A percentile compares a stretch with the other conserved stretches of the same genome.
These are phyloP conservation scores for Penicillium concentricum DNA, from an alignment of 2,329 filamentous ascomycete genomes.

Conservation along the genomic window DNA sequence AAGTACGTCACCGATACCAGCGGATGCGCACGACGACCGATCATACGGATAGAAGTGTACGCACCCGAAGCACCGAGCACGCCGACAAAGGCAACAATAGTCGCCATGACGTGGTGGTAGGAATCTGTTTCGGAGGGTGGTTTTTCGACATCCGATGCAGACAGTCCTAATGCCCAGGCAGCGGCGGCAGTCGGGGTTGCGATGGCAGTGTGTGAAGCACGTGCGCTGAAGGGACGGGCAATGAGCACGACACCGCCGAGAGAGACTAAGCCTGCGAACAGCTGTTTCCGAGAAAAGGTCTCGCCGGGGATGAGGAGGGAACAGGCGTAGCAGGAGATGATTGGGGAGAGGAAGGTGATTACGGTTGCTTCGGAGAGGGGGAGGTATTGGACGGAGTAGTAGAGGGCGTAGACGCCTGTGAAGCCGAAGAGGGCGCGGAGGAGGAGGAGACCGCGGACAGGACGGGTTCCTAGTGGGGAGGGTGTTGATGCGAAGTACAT, in stretches of 20 bases:
- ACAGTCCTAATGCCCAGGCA: constrained; percentile 3
- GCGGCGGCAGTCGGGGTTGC: constrained; percentile 19
- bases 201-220: constrained; percentile 4
- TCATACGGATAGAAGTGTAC: constrained; percentile 74
- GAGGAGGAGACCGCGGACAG: constrained; percentile 67
- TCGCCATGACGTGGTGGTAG: constrained; percentile 66
- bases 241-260: constrained; percentile 80
- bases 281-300: constrained; percentile 74
- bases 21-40: constrained; percentile 76
- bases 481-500: constrained; percentile 71
- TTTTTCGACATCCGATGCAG: constrained; percentile 15
- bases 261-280: constrained; percentile 72
- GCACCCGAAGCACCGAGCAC: constrained; percentile 74
- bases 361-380: constrained; percentile 85
- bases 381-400: constrained; percentile 72
- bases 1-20: constrained; percentile 89
- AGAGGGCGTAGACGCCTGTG: constrained; percentile 79
- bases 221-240: constrained; percentile 59
- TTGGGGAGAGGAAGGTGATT: constrained; percentile 81
- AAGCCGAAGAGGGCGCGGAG: constrained; percentile 68
- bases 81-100: constrained; percentile 70
- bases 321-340: constrained; percentile 75
- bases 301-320: constrained; percentile 69
- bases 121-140: constrained; percentile 49
- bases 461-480: constrained; percentile 65